These are phyloP conservation scores for Hymenoscyphus fraxineus DNA, from an alignment of 2,329 filamentous ascomycete species.

Conservation along the genomic window DNA sequence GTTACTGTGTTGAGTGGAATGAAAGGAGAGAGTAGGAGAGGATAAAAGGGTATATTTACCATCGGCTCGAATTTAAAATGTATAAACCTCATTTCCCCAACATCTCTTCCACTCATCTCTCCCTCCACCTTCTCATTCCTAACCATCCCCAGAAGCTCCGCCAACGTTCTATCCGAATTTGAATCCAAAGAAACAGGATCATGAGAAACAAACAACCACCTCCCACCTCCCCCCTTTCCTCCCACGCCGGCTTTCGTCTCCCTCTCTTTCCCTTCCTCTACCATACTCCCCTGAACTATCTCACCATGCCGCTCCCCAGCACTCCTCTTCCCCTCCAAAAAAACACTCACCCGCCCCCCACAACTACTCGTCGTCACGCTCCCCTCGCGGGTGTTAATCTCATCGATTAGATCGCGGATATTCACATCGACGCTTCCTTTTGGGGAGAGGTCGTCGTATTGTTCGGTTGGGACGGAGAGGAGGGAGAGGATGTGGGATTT, in stretches of 20 bases:
- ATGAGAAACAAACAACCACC: conserved; percentile 87
- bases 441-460: conserved; percentile 80
- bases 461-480: conserved; percentile 62
- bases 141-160: conserved; percentile 41
- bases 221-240: conserved; percentile 79
- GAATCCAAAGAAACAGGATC: conserved; percentile 53
- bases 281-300: conserved; percentile 3
- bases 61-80: conserved; percentile 95
- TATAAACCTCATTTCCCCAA: conserved; percentile 46
- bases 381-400: conserved; percentile 71
- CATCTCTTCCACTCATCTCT: neutral
- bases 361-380: conserved; percentile 93
- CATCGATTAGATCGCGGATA: conserved; percentile 71
- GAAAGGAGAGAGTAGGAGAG: neutral
- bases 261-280: conserved; percentile 9
- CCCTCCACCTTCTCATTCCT: conserved; percentile 22
- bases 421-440: conserved; percentile 82
- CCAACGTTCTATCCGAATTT: conserved; percentile 16
- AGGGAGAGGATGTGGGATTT: conserved; percentile 71
- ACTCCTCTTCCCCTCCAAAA: conserved; percentile 69
- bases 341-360: conserved; percentile 81
- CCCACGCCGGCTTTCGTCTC: conserved; percentile 56
- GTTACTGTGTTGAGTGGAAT: neutral
- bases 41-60: conserved; percentile 51
- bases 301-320: neutral